Evolutionary conservation across 2,329 filamentous ascomycete species (phyloP), one percentile per base, ranked within the genome.

Genomic region (Falciphora oryzae): DNA sequence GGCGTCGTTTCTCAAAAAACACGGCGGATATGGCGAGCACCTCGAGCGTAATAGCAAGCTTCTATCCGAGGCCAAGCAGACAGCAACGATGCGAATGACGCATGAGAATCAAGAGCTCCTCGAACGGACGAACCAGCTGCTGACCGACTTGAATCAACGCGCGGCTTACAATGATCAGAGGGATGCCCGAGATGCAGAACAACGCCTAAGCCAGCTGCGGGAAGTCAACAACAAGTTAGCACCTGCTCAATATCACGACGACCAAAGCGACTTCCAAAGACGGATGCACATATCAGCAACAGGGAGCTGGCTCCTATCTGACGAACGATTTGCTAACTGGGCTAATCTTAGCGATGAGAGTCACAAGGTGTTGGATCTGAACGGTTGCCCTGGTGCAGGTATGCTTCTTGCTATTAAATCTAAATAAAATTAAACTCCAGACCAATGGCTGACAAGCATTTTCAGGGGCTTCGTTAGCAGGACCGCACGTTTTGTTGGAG

Each of bases 81-180:
- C 25, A 31, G 57, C 57, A 31, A 59, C 57, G 2, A 59, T 59
- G 57, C 28, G 27, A 31, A 59, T 59, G 57, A 18, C 57, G 57
- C 57, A 59, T 59, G 28, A 59, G 57, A 59, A 29, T n/a, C 57
- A 27, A 59, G 27, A 59, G 25, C 57, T n/a, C 18, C 57, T 59
- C n/a, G 8, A 31, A 27, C 57, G 27, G 27, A 59, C 6, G 25
- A 29, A 32, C 57, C 57, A 59, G 13, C 1, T 18, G 4, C 11
- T 59, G 13, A 11, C 4, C 4, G 57, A 59, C 1, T 4, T 59
- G 4, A 8, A 2, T 32, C 32, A 32, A 8, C 57, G 27, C 57
- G 32, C 18, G 28, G 5, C 57, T 28, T 4, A 2, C n/a, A 59
- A 1, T 7, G 18, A 27, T 18, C 14, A 1, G 3, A 1, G 4